Conservation (phyloP, 106 monocot genomes). For the Cymbidium sinense region DNA sequence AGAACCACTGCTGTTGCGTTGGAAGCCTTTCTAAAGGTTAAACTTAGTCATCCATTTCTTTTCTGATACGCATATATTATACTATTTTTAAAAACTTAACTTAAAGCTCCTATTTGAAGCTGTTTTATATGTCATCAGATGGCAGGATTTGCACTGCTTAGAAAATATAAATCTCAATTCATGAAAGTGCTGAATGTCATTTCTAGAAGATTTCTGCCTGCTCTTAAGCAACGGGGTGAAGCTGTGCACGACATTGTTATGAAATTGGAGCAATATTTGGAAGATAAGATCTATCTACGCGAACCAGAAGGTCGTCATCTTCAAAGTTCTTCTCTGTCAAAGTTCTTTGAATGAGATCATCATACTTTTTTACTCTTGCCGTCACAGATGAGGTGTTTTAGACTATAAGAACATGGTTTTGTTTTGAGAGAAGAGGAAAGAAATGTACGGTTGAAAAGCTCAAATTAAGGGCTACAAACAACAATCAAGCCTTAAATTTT, state of each 20-base stretch:
- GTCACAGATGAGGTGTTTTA: too few species aligned
- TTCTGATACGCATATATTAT: neutral
- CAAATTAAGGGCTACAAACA: too few species aligned
- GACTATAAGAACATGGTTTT: too few species aligned
- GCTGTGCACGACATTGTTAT: constrained; percentile 19
- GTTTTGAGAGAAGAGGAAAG: too few species aligned
- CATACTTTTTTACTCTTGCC: too few species aligned
- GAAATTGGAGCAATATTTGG: constrained; percentile 56
- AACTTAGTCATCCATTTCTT: neutral
- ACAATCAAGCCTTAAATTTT: too few species aligned
- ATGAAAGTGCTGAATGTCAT: constrained; percentile 56
- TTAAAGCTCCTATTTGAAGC: too few species aligned
- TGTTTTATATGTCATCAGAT: constrained; percentile 30
- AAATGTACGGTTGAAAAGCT: too few species aligned
- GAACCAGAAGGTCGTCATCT: constrained; percentile 70
- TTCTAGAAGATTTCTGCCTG: constrained; percentile 37
- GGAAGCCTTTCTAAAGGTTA: constrained; percentile 77
- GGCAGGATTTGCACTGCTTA: constrained; percentile 66
- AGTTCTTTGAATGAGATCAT: constrained; percentile 1
- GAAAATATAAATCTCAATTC: constrained; percentile 66
- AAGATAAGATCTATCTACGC: constrained; percentile 25
- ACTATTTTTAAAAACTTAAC: too few species aligned
- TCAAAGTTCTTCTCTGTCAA: constrained; percentile 30
- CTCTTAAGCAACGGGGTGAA: constrained; percentile 41
- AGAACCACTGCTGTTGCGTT: constrained; percentile 56